Base-by-base conservation (phyloP, 176 grass and related monocot genomes). In the Chloris gayana region DNA sequence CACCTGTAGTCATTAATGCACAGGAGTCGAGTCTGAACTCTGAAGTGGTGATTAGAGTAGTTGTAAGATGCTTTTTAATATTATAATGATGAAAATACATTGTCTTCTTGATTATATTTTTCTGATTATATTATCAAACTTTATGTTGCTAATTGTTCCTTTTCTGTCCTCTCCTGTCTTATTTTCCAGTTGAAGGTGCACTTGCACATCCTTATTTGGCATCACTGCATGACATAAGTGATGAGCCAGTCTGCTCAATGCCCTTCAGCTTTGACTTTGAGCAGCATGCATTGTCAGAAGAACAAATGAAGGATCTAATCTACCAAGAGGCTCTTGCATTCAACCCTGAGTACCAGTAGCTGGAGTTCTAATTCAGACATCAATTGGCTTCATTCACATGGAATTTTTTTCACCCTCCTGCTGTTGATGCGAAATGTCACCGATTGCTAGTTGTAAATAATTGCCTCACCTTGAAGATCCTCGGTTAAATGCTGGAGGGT, bases 241-340 rank as follows among this genome's bases (percentile, higher is more conserved):
- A 99, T 35, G 97, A 99, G 72, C 97, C 97, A 49, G 88, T 80
- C 66, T 95, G 91, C 85, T 78, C 53, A 57, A 72, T 61, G 37
- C 93, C 97, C 25, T 99, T 99, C 87, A 90, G 93, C 76, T 99
- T 99, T 62, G 91, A 99, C 75, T 96, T 99, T 32, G 97, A 99
- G 83, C 97, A 99, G 53, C 88, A 96, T 78, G 85, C 86, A 35
- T 86, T 99, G 78, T 96, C 97, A 0, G 97, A 99, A 81, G 97
- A 99, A 70, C 92, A 96, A 73, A 99, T 99, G 93, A 99, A 99
- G 73, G 97, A 99, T 80, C 87, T 99, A 61, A 99, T 99, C 73
- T 86, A 99, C 58, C 85, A 87, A 70, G 97, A 99, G 82, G 92
- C 72, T 64, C 85, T 95, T n/a, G 88, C 86, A 13, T 99, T 95